Evolutionary conservation across 2,329 filamentous ascomycete species (phyloP).

Genomic region (Clonostachys solani): DNA sequence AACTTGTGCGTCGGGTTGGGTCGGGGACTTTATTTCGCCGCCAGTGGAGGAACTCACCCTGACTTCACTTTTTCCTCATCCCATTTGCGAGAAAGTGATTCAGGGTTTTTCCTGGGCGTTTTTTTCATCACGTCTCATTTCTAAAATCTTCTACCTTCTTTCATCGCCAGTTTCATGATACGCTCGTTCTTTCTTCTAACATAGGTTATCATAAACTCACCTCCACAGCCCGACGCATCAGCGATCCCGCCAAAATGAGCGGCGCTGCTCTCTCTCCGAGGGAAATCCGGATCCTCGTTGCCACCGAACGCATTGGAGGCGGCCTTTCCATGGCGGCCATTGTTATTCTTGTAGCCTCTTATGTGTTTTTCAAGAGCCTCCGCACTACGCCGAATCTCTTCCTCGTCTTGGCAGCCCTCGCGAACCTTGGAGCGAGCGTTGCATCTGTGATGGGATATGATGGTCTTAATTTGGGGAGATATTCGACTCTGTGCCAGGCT

Average conservation of each 20-base stretch:
- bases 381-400: slow-evolving; percentile 54
- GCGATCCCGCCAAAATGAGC: not conserved
- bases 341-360: slow-evolving; percentile 42
- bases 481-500: slow-evolving; percentile 55
- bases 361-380: slow-evolving; percentile 41
- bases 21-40: no score
- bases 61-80: no score
- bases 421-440: slow-evolving; percentile 46
- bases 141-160: no score
- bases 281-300: slow-evolving; percentile 38
- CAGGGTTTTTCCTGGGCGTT: no score
- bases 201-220: no score
- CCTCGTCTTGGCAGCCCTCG: slow-evolving; percentile 27
- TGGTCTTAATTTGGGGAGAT: slow-evolving; percentile 50
- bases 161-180: no score
- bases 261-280: slow-evolving; percentile 17
- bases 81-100: no score
- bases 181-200: no score
- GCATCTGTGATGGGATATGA: slow-evolving; percentile 70
- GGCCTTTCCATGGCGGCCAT: slow-evolving; percentile 49
- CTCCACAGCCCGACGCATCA: no score
- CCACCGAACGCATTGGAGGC: slow-evolving; percentile 48
- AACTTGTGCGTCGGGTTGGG: no score
- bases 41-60: no score
- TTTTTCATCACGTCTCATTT: no score